These are phyloP conservation scores for Dalbergia cochinchinensis DNA, from an alignment of 306 rosid genomes.

Conservation along the genomic window DNA sequence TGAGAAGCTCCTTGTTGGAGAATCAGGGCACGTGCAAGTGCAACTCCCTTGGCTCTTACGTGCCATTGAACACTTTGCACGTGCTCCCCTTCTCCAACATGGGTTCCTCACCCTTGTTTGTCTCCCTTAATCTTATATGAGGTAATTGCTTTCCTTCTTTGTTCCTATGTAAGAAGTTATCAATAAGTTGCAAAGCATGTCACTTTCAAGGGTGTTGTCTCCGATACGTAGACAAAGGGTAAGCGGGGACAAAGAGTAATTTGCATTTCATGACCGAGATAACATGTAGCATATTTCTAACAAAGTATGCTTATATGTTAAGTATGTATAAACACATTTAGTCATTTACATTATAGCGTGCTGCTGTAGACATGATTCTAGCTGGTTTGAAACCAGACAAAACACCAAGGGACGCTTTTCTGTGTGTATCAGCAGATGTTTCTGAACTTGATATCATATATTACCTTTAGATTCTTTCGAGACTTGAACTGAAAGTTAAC, in stretches of 20 bases:
- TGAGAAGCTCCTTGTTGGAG: constrained; percentile 91
- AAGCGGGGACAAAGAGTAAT: too few species aligned
- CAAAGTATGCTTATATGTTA: too few species aligned
- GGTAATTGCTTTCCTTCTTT: constrained; percentile 29
- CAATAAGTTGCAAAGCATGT: background rate
- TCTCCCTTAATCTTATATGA: background rate
- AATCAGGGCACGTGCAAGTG: constrained; percentile 97
- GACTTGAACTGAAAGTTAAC: background rate
- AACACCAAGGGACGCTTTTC: background rate
- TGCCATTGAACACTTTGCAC: constrained; percentile 62
- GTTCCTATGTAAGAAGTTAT: background rate
- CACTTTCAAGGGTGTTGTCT: background rate
- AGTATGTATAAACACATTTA: background rate
- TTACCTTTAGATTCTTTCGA: background rate
- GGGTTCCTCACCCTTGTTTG: constrained; percentile 58
- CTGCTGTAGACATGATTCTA: background rate
- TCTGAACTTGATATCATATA: constrained; percentile 9
- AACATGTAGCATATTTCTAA: too few species aligned
- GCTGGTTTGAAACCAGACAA: too few species aligned
- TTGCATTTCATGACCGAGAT: too few species aligned
- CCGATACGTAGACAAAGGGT: too few species aligned
- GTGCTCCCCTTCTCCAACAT: constrained; percentile 93
- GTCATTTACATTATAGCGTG: background rate
- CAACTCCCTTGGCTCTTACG: constrained; percentile 49
- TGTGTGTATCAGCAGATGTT: constrained; percentile 16